phyloP scores from a whole-genome alignment of 1,284 basidiomycete genomes.

The Gymnopus androsaceus region DNA sequence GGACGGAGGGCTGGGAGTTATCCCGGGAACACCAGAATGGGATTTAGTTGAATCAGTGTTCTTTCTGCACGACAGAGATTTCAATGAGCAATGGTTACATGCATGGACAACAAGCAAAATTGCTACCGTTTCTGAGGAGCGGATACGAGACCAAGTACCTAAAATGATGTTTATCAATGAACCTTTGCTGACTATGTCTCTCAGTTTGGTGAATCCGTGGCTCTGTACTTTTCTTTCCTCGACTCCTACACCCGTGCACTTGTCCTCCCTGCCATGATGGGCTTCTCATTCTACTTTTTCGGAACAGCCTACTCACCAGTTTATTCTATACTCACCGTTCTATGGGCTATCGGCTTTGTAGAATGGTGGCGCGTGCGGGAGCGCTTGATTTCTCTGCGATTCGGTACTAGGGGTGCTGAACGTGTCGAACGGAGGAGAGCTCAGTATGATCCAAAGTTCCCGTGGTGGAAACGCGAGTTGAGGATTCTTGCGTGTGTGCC shows the following conservation, averaged over 20 bases:
- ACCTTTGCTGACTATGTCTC: neutral
- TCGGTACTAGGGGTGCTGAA: slow-evolving; percentile 77
- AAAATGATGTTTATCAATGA: neutral
- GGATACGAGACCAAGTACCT: slow-evolving; percentile 61
- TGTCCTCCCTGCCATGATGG: slow-evolving; percentile 65
- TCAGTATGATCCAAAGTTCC: slow-evolving; percentile 58
- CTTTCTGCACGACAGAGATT: slow-evolving; percentile 80
- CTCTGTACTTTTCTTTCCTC: slow-evolving; percentile 92
- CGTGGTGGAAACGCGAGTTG: slow-evolving; percentile 79
- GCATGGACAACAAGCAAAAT: slow-evolving; percentile 65
- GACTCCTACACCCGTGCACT: slow-evolving; percentile 81
- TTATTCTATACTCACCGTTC: slow-evolving; percentile 75
- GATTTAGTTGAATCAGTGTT: slow-evolving; percentile 78
- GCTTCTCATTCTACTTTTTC: slow-evolving; percentile 63
- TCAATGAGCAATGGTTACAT: slow-evolving; percentile 75
- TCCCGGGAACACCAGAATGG: slow-evolving; percentile 72
- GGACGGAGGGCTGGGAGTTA: slow-evolving; percentile 82
- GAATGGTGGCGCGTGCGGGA: slow-evolving; percentile 90
- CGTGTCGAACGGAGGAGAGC: slow-evolving; percentile 77
- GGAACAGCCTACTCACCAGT: slow-evolving; percentile 71
- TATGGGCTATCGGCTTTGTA: slow-evolving; percentile 86
- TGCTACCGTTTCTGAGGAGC: slow-evolving; percentile 58
- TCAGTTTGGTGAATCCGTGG: slow-evolving; percentile 86
- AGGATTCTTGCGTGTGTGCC: slow-evolving; percentile 79
- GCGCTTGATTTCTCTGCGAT: slow-evolving; percentile 75